Evolutionary conservation across 352 stramenopile species (phyloP).

Genomic region (Phytophthora capsici): DNA sequence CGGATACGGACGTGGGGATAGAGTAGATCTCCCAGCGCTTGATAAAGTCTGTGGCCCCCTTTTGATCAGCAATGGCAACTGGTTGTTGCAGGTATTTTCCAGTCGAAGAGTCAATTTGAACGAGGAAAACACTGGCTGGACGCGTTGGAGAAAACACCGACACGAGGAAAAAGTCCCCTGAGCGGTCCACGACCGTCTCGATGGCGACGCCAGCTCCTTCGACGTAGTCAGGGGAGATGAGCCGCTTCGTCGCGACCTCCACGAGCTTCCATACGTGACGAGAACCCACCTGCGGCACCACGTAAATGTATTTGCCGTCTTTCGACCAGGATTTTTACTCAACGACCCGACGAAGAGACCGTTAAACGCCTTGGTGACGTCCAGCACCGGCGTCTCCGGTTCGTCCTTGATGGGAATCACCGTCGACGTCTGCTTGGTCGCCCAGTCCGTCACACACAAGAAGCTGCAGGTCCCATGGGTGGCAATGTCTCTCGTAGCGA

Average conservation of each 20-base stretch:
- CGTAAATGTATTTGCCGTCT: constrained; percentile 65
- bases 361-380: constrained; percentile 66
- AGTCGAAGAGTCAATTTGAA: constrained; percentile 52
- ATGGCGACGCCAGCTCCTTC: constrained; percentile 47
- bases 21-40: constrained; percentile 67
- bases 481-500: constrained; percentile 67
- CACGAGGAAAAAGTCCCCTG: constrained; percentile 47
- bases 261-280: constrained; percentile 77
- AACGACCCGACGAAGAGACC: constrained; percentile 71
- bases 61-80: constrained; percentile 60
- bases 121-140: constrained; percentile 62
- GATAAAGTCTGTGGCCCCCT: constrained; percentile 43
- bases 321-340: constrained; percentile 55
- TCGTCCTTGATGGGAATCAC: constrained; percentile 72
- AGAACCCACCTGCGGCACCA: constrained; percentile 73
- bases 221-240: constrained; percentile 63
- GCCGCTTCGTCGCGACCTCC: constrained; percentile 50
- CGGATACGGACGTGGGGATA: constrained; percentile 60
- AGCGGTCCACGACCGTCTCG: constrained; percentile 63
- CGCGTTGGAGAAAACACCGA: constrained; percentile 61
- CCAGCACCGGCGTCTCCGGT: constrained; percentile 32
- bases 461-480: constrained; percentile 83
- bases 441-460: constrained; percentile 69
- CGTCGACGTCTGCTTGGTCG: constrained; percentile 60
- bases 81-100: constrained; percentile 45